Conservation (phyloP, 495 filamentous ascomycete species). For the Cercophora newfieldiana region DNA sequence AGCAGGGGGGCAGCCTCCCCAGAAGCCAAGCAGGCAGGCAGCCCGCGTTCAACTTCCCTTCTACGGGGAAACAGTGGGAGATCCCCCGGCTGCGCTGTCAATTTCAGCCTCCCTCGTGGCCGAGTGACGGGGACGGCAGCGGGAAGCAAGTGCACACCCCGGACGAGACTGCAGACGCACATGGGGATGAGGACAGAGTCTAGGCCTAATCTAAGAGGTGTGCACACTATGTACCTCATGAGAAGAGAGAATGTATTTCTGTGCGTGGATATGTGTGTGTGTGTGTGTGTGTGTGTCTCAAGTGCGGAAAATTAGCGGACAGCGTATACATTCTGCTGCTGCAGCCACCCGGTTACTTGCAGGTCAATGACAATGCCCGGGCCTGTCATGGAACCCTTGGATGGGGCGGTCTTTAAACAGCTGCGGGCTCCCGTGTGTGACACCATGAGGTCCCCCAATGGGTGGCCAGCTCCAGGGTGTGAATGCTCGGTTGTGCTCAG, state of each 20-base stretch:
- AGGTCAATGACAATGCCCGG: not conserved
- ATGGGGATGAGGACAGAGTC: not conserved
- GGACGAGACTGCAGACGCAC: too few species aligned
- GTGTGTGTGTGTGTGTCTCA: not conserved
- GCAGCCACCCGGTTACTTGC: not conserved
- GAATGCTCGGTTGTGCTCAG: constrained; percentile 5
- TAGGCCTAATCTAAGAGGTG: not conserved
- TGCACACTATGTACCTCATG: not conserved
- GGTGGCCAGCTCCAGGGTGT: not conserved
- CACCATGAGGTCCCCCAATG: not conserved
- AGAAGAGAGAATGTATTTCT: too few species aligned
- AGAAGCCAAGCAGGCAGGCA: not conserved
- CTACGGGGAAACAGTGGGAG: too few species aligned
- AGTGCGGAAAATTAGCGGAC: not conserved
- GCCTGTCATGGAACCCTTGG: not conserved
- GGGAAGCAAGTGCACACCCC: too few species aligned
- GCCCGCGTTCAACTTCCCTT: not conserved
- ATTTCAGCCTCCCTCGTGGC: too few species aligned
- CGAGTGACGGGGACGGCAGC: too few species aligned
- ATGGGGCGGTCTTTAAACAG: too few species aligned
- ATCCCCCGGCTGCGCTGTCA: too few species aligned
- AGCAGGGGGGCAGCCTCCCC: not conserved
- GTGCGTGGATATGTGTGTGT: not conserved
- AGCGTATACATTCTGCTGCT: not conserved
- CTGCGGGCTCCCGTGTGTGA: constrained; percentile 8